A percentile compares a stretch with the other conserved stretches of the same genome.
These are phyloP conservation scores for Arthromyces matolae DNA, from an alignment of 768 basidiomycete species.

Conservation along the genomic window DNA sequence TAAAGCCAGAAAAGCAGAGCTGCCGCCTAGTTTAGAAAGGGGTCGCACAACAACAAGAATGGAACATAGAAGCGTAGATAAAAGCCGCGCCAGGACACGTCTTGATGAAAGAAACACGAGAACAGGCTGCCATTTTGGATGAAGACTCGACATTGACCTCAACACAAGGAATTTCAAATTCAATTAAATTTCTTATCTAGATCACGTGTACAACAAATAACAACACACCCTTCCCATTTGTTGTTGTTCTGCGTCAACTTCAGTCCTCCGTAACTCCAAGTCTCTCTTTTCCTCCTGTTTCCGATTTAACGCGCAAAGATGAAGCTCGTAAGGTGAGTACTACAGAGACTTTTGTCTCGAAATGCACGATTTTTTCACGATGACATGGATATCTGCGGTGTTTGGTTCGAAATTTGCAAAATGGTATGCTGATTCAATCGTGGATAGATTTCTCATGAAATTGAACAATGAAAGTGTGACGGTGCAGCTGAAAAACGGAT, in stretches of 20 bases:
- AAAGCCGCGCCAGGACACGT: slow-evolving; percentile 36
- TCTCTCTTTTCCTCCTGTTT: too few species aligned
- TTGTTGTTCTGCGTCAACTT: too few species aligned
- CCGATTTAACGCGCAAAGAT: slow-evolving; percentile 35
- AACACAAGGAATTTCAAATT: too few species aligned
- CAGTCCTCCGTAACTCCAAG: too few species aligned
- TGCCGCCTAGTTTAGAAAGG: slow-evolving; percentile 36
- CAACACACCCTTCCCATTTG: too few species aligned
- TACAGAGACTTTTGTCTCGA: slow-evolving; percentile 6
- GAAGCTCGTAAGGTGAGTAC: slow-evolving; percentile 81
- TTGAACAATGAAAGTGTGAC: slow-evolving; percentile 99
- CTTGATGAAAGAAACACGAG: slow-evolving; percentile 15
- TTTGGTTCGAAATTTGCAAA: slow-evolving; percentile 5
- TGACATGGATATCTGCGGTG: too few species aligned
- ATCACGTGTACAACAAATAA: too few species aligned
- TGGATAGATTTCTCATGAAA: slow-evolving; percentile 93
- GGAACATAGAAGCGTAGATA: slow-evolving; percentile 42
- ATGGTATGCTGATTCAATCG: slow-evolving; percentile 11
- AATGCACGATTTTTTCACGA: background rate
- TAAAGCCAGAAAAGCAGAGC: slow-evolving; percentile 34
- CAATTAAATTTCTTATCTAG: too few species aligned
- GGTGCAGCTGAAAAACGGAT: slow-evolving; percentile 97
- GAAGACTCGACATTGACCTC: background rate
- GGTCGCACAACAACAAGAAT: slow-evolving; percentile 35
- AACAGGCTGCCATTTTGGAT: background rate